Conservation (phyloP, 805 yeast genomes). For the Candida arabinofermentans region DNA sequence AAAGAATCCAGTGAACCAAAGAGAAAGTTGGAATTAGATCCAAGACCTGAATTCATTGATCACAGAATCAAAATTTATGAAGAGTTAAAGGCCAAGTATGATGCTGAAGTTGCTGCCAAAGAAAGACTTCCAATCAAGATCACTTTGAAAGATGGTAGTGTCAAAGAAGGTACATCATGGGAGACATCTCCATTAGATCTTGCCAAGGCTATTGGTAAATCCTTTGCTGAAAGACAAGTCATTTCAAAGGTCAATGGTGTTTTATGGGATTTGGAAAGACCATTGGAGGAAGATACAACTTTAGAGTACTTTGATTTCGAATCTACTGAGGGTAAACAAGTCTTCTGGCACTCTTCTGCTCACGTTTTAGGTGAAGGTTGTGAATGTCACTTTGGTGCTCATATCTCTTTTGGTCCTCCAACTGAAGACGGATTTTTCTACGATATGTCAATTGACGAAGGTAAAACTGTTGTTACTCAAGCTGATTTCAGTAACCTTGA, state of each 20-base stretch:
- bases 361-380: constrained; percentile 98
- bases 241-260: constrained; percentile 87
- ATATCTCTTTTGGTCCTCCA: constrained; percentile 92
- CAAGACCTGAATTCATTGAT: constrained; percentile 81
- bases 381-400: constrained; percentile 94
- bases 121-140: constrained; percentile 60
- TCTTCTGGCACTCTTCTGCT: constrained; percentile 99
- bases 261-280: constrained; percentile 95
- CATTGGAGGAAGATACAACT: constrained; percentile 66
- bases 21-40: constrained; percentile 51
- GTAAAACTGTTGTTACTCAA: constrained; percentile 72
- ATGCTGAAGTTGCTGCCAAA: constrained; percentile 63
- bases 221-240: constrained; percentile 84
- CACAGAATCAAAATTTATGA: constrained; percentile 78
- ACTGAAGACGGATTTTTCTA: constrained; percentile 97
- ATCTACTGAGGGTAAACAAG: constrained; percentile 89
- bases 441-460: constrained; percentile 83
- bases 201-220: constrained; percentile 79
- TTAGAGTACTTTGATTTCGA: constrained; percentile 89
- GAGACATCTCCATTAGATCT: constrained; percentile 88
- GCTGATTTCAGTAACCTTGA: constrained; percentile 83
- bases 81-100: constrained; percentile 71
- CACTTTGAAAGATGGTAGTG: constrained; percentile 82
- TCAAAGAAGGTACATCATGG: constrained; percentile 75
- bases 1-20: constrained; percentile 38